Percentiles rank a stretch among this genome's conserved stretches.
phyloP scores from a whole-genome alignment of 495 filamentous ascomycete genomes.

The Chaetomium fimeti region DNA sequence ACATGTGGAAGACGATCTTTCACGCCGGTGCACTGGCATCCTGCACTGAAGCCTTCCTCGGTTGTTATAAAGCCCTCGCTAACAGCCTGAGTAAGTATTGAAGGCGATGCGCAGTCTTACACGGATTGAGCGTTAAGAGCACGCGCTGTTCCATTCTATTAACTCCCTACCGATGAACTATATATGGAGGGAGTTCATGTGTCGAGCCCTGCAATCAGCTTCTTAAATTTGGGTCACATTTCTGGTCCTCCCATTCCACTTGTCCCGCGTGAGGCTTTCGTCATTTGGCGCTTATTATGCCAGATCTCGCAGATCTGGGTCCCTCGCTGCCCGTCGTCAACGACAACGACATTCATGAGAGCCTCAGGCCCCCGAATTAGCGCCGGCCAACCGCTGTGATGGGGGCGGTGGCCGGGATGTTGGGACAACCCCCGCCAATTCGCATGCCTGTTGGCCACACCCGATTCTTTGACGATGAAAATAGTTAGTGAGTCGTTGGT shows the following conservation, averaged over 20 bases:
- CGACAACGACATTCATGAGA: background rate
- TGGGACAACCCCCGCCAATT: slow-evolving; percentile 3
- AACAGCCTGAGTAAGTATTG: too few relatives aligned
- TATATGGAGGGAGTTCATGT: too few relatives aligned
- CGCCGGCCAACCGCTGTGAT: slow-evolving; percentile 19
- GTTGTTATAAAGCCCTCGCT: background rate
- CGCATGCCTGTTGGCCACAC: background rate
- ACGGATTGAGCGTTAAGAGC: too few relatives aligned
- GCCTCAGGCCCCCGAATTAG: background rate
- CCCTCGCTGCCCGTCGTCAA: background rate
- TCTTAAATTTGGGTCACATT: slow-evolving; percentile 6
- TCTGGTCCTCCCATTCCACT: background rate
- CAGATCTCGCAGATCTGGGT: slow-evolving; percentile 8
- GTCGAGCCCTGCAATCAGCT: background rate
- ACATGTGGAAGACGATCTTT: background rate
- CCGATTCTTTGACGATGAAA: background rate
- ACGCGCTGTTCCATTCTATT: too few relatives aligned
- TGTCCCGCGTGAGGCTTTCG: slow-evolving; percentile 1
- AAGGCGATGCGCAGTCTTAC: too few relatives aligned
- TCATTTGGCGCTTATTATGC: slow-evolving; percentile 15
- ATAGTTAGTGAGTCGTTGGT: too few relatives aligned
- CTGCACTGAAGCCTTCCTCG: too few relatives aligned
- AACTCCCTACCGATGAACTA: too few relatives aligned
- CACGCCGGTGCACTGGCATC: too few relatives aligned
- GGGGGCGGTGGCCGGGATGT: slow-evolving; percentile 6